A percentile compares a stretch with the other conserved stretches of the same genome.
These are phyloP conservation scores for Microthlaspi erraticum DNA, from an alignment of 345 rosid species.

Conservation along the genomic window DNA sequence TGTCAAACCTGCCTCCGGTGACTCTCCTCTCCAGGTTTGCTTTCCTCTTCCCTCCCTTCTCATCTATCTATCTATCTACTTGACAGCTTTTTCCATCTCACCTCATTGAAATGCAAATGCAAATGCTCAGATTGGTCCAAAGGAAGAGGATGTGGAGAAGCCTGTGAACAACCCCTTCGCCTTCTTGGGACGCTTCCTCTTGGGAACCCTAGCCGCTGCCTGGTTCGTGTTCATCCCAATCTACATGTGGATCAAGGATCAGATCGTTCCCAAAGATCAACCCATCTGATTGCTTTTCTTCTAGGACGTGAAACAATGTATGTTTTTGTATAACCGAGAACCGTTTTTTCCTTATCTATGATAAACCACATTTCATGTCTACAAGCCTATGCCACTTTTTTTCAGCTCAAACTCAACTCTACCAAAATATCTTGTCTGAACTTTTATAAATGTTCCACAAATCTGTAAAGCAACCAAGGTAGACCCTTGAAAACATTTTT, in stretches of 20 bases:
- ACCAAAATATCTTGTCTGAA: slow-evolving; percentile 16
- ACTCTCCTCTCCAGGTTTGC: slow-evolving; percentile 94
- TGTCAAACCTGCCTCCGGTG: slow-evolving; percentile 92
- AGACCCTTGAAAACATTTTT: too few species aligned
- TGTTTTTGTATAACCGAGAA: background rate
- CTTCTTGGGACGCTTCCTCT: slow-evolving; percentile 67
- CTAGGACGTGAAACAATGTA: background rate
- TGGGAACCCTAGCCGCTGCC: slow-evolving; percentile 78
- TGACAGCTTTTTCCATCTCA: too few species aligned
- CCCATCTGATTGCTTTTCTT: slow-evolving; percentile 52
- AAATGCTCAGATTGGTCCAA: slow-evolving; percentile 82
- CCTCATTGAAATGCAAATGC: background rate
- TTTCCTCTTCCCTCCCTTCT: background rate
- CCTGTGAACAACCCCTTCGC: slow-evolving; percentile 67
- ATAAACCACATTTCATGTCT: too few species aligned
- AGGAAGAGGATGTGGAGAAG: slow-evolving; percentile 79
- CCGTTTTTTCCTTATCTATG: slow-evolving; percentile 7
- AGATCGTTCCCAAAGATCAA: slow-evolving; percentile 75
- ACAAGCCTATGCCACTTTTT: too few species aligned
- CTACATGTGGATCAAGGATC: slow-evolving; percentile 99
- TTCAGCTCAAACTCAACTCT: background rate
- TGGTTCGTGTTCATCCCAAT: slow-evolving; percentile 86
- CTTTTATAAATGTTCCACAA: slow-evolving; percentile 15
- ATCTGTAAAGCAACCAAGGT: slow-evolving; percentile 19
- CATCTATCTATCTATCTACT: too few species aligned